Base-by-base conservation (phyloP, 75 land plant species). In the Azolla pinnata region DNA sequence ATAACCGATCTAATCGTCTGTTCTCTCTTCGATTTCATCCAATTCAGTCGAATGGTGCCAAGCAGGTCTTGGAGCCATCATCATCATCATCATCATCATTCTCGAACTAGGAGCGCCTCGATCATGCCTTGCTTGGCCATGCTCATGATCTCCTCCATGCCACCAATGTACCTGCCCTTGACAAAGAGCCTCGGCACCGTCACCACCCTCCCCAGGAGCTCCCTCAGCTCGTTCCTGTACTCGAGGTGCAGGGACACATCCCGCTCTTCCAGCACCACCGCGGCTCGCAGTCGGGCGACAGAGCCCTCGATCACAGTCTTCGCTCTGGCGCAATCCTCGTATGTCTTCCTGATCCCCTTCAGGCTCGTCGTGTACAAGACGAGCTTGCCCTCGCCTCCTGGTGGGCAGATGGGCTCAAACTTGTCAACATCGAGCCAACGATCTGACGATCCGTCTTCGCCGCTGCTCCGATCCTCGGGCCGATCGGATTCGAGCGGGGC, bases 141-240 rank as follows among this genome's bases (percentile, higher is more conserved):
- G n/a, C n/a, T n/a, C n/a, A n/a, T n/a, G n/a, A 70, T 56, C 50
- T 65, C 74, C 17, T 71, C 74, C 1, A 31, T 31, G 0, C 96
- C 96, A 0, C 97, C 97, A 14, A 92, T 79, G 72, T 83, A 71
- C 51, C 75, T 74, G 27, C 97, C 97, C 64, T 77, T 82, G 58
- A 92, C 77, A 63, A 92, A 92, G 66, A 92, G 62, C 29, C 78
- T 48, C 4, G 97, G 97, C 10, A 46, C 61, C 48, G 33, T 31
- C 0, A 56, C 71, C 16, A 60, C 73, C 31, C 69, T 78, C 29
- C 67, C 78, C 33, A 81, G 12, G 61, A 84, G 33, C 45, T 69
- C 71, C 67, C 63, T 70, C 50, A 88, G 48, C 85, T 88, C 88
- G 34, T 62, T 63, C 67, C 78, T 29, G 59, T 61, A 88, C 62